Conservation (phyloP, 2,329 filamentous ascomycete species). For the Ophiocordyceps robertsii region DNA sequence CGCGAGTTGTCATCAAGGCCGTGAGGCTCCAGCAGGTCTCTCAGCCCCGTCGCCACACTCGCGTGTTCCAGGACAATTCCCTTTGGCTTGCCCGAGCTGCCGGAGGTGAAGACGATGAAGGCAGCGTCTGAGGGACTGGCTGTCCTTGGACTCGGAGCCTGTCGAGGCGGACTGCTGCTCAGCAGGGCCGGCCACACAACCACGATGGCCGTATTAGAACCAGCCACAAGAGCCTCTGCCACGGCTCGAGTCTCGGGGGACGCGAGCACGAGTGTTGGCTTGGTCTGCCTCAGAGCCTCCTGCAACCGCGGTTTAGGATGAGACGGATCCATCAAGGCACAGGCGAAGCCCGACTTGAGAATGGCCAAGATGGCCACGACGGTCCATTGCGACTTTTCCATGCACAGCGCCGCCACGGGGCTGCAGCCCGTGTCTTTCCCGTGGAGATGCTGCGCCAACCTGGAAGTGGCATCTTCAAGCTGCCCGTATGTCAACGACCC, state of each 20-base stretch:
- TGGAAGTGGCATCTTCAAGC: slow-evolving; percentile 1
- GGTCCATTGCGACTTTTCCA: slow-evolving; percentile 3
- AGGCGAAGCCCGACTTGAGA: slow-evolving; percentile 3
- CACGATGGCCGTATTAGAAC: not conserved
- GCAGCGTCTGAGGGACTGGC: not conserved
- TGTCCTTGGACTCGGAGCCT: not conserved
- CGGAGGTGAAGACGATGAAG: slow-evolving; percentile 1
- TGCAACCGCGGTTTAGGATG: not conserved
- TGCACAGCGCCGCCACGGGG: slow-evolving; percentile 1
- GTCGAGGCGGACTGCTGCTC: not conserved
- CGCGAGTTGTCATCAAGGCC: not conserved
- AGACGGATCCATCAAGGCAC: slow-evolving; percentile 6
- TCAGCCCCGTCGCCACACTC: not conserved
- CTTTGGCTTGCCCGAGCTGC: not conserved
- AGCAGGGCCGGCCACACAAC: not conserved
- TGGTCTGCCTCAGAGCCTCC: not conserved
- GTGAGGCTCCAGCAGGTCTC: not conserved
- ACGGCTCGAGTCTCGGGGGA: not conserved
- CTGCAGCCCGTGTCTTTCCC: not conserved
- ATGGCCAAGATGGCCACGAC: slow-evolving; percentile 3
- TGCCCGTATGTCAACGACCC: slow-evolving; percentile 1
- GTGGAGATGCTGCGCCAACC: not conserved
- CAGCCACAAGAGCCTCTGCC: not conserved
- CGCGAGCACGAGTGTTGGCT: not conserved
- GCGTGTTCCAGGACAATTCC: not conserved